Base-by-base conservation (phyloP, 192 early-diverging fungal species). In the Coemansia sp. region DNA sequence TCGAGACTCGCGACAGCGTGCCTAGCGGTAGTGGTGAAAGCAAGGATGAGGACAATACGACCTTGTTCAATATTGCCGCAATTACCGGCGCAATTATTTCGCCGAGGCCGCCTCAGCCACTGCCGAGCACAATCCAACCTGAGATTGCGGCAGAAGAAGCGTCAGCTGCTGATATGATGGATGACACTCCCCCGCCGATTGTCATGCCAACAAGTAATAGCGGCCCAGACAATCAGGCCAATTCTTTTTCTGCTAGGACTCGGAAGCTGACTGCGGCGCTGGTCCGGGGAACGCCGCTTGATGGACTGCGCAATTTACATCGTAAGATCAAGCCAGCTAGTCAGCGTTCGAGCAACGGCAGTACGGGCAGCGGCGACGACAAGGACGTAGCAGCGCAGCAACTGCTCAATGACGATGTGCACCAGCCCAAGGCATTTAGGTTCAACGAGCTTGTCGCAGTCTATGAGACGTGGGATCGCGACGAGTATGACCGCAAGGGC, bases 401-500 rank as follows among this genome's bases (percentile, higher is more conserved):
- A 15, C 38, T 19, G 13, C n/a, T 2, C 32, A 29, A 13, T 13
- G 13, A 45, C 34, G 19, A 32, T 20, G 20, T 29, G 39, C 60
- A 62, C 48, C 38, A 34, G 22, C 41, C n/a, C 17, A 76, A 81
- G 67, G 59, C 46, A 9, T 84, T 84, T 60, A 29, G 77, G 51
- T 84, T 84, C 46, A 75, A 78, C 53, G 82, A 84, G 71, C 74
- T 86, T 39, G 77, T 91, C 29, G 77, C 80, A 6, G 80, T 91
- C 3, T 86, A 89, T 61, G 86, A 88, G 53, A 93, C 91, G 4
- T 91, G 85, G 77, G 84, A 89, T 27, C 76, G 87, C 2, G 79
- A 80, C 17, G 92, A 95, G 53, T 98, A 98, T 74, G 94, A 97
- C 72, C 86, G 95, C n/a, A 87, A 88, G 46, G 94, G 92, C 55